Conservation (phyloP, 192 early-diverging fungal species). For the Lobulomyces angularis region DNA sequence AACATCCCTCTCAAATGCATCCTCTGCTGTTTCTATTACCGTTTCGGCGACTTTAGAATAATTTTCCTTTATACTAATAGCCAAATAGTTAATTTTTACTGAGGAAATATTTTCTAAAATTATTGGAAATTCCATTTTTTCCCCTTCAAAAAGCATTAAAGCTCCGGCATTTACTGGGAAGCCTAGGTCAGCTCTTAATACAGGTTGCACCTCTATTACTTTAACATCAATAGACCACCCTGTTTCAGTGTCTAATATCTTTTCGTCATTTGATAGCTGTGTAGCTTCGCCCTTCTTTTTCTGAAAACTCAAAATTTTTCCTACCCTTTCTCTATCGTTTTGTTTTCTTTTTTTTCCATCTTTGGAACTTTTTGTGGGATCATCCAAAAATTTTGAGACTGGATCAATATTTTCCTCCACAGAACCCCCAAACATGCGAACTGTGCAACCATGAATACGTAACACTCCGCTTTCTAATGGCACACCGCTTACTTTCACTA, state of each 20-base stretch:
- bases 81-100: constrained; percentile 58
- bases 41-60: background rate
- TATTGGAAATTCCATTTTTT: constrained; percentile 52
- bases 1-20: constrained; percentile 68
- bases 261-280: background rate
- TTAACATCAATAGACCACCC: constrained; percentile 30
- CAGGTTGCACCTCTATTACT: constrained; percentile 55
- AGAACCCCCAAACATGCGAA: constrained; percentile 52
- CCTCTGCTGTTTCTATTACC: constrained; percentile 37
- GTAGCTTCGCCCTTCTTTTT: background rate
- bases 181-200: constrained; percentile 47
- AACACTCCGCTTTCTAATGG: constrained; percentile 49
- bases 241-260: background rate
- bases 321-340: constrained; percentile 29
- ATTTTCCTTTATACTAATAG: constrained; percentile 28
- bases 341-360: constrained; percentile 21
- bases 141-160: constrained; percentile 73
- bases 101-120: constrained; percentile 63
- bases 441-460: constrained; percentile 47
- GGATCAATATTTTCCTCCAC: constrained; percentile 47
- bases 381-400: constrained; percentile 38
- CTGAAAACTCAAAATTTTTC: constrained; percentile 14
- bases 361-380: constrained; percentile 40
- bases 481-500: constrained; percentile 50
- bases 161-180: constrained; percentile 47